Conservation (phyloP, 768 basidiomycete species). For the Pleurotus eryngii region DNA sequence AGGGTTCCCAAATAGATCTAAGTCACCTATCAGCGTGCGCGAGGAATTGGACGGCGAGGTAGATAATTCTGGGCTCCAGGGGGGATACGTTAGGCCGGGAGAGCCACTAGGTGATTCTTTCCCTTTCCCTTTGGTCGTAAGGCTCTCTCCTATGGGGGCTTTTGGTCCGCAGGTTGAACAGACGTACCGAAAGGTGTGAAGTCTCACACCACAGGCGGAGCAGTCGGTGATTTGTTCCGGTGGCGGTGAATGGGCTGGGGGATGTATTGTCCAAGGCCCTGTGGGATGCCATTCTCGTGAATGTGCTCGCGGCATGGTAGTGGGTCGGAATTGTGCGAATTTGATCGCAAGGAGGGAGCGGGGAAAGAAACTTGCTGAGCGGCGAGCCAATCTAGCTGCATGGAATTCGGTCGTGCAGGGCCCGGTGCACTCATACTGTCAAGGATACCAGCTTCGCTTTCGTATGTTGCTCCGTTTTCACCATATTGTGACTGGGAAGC, state of each 20-base stretch:
- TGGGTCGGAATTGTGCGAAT: conserved; percentile 27
- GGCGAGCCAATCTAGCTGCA: conserved; percentile 65
- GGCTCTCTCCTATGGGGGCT: conserved; percentile 33
- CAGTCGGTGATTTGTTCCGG: conserved; percentile 72
- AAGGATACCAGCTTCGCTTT: background rate
- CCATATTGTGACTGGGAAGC: conserved; percentile 53
- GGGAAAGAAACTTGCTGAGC: conserved; percentile 40
- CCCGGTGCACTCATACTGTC: conserved; percentile 13
- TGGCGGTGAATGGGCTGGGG: conserved; percentile 44
- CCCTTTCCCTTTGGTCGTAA: conserved; percentile 47
- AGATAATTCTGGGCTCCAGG: conserved; percentile 25
- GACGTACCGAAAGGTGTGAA: conserved; percentile 87
- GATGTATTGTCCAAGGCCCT: conserved; percentile 52
- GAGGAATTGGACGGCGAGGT: conserved; percentile 33
- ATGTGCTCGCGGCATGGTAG: conserved; percentile 18
- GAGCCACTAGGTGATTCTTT: conserved; percentile 26
- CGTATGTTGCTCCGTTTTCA: conserved; percentile 22
- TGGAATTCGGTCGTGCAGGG: conserved; percentile 57
- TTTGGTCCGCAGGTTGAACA: conserved; percentile 88
- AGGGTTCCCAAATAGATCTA: conserved; percentile 21
- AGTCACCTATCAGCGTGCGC: conserved; percentile 32
- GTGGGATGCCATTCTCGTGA: conserved; percentile 29
- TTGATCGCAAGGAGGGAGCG: conserved; percentile 20
- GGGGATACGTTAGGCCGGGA: conserved; percentile 24
- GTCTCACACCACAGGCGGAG: conserved; percentile 69